Conservation (phyloP, 352 stramenopile genomes). For the Discostella stelligera region DNA sequence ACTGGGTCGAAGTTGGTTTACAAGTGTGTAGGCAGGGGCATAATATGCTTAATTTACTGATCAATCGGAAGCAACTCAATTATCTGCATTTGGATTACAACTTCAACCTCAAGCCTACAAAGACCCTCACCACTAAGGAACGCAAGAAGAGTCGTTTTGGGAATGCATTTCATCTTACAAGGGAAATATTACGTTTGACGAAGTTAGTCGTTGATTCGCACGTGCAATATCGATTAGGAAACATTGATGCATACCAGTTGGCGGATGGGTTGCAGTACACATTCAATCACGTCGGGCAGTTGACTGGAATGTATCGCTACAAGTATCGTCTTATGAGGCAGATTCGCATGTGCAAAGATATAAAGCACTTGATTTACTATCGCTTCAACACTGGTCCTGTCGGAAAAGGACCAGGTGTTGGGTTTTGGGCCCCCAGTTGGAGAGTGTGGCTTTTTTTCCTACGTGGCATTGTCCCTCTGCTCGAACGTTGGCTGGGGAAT, state of each 20-base stretch:
- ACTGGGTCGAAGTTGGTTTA: slow-evolving; percentile 98
- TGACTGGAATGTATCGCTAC: slow-evolving; percentile 99
- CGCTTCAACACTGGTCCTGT: slow-evolving; percentile 99
- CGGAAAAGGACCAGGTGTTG: slow-evolving; percentile 97
- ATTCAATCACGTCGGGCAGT: slow-evolving; percentile 99
- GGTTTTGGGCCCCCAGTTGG: slow-evolving; percentile 99
- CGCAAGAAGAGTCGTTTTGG: slow-evolving; percentile 95
- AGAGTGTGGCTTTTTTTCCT: slow-evolving; percentile 99
- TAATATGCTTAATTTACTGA: slow-evolving; percentile 99
- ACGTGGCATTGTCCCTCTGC: slow-evolving; percentile 95
- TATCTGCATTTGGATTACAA: slow-evolving; percentile 99
- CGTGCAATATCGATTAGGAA: slow-evolving; percentile 99
- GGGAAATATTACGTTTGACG: slow-evolving; percentile 98
- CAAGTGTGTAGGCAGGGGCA: slow-evolving; percentile 98
- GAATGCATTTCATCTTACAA: slow-evolving; percentile 89
- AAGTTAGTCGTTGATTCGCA: slow-evolving; percentile 99
- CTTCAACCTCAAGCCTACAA: slow-evolving; percentile 99
- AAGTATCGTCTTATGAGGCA: slow-evolving; percentile 91
- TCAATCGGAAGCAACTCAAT: slow-evolving; percentile 99
- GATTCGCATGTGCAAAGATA: slow-evolving; percentile 98
- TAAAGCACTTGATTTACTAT: slow-evolving; percentile 99
- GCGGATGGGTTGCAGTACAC: slow-evolving; percentile 98
- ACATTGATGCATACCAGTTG: slow-evolving; percentile 99
- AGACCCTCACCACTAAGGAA: slow-evolving; percentile 99
- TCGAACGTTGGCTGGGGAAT: slow-evolving; percentile 99